phyloP scores from a whole-genome alignment of 108 stramenopile species.

The Cylindrotheca fusiformis region DNA sequence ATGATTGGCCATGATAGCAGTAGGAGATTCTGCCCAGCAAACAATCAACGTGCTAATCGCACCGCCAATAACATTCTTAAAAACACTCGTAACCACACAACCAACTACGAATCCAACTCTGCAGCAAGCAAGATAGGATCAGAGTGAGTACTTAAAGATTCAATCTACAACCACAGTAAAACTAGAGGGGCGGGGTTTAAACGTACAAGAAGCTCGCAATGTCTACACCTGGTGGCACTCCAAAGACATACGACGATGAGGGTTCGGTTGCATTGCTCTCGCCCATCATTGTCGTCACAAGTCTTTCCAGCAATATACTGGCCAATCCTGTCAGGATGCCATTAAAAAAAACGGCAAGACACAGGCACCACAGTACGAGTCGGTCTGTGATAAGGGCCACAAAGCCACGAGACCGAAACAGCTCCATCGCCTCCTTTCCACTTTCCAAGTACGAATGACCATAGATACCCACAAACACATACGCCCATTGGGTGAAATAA shows the following conservation, averaged over 20 bases:
- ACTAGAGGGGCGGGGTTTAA: neutral
- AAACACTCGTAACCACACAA: conserved; percentile 42
- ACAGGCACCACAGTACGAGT: conserved; percentile 39
- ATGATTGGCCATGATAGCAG: conserved; percentile 59
- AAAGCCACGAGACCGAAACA: conserved; percentile 77
- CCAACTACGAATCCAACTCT: conserved; percentile 68
- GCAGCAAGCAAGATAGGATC: conserved; percentile 23
- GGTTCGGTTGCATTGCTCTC: neutral
- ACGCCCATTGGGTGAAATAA: conserved; percentile 76
- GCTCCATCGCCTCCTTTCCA: conserved; percentile 56
- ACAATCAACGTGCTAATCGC: conserved; percentile 82
- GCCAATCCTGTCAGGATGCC: neutral
- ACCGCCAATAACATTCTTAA: conserved; percentile 69
- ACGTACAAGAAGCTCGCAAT: conserved; percentile 5
- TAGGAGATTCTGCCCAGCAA: conserved; percentile 76
- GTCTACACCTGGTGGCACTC: conserved; percentile 3
- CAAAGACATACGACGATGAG: conserved; percentile 1
- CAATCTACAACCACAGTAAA: neutral
- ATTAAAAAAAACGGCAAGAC: neutral
- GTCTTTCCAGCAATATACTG: neutral
- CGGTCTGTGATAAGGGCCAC: conserved; percentile 69
- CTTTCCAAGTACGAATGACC: conserved; percentile 68
- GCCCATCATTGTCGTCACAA: neutral
- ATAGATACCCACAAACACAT: conserved; percentile 73
- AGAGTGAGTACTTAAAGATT: neutral